Evolutionary conservation across 257 asterid genomes (phyloP).

Genomic region (Asclepias syriaca): DNA sequence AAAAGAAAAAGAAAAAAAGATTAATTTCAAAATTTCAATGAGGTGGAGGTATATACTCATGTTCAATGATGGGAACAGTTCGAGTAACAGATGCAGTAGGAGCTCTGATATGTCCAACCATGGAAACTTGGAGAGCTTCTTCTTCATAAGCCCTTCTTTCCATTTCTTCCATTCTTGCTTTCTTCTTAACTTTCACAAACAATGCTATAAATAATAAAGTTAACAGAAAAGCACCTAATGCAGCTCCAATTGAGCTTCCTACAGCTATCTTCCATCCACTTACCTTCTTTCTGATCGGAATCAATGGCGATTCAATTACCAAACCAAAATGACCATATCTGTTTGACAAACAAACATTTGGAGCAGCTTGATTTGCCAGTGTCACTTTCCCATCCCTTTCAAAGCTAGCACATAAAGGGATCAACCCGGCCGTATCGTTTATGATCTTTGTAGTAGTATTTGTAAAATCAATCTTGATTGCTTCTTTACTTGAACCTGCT

Average conservation of each 20-base stretch:
- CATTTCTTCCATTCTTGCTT: conserved; percentile 75
- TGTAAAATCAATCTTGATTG: conserved; percentile 57
- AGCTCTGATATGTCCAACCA: conserved; percentile 96
- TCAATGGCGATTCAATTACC: conserved; percentile 58
- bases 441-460: conserved; percentile 12
- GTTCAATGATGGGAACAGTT: conserved; percentile 64
- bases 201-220: conserved; percentile 59
- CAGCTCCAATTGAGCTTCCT: conserved; percentile 68
- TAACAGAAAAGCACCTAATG: conserved; percentile 58
- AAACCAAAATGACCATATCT: conserved; percentile 62
- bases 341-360: conserved; percentile 43
- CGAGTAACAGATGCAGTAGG: conserved; percentile 61
- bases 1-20: not conserved
- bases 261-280: conserved; percentile 54
- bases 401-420: conserved; percentile 68
- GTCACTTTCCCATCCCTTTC: conserved; percentile 53
- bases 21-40: conserved; percentile 2
- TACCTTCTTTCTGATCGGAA: conserved; percentile 53
- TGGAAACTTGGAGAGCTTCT: conserved; percentile 88
- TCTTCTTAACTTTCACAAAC: conserved; percentile 70
- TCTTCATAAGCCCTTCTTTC: conserved; percentile 90
- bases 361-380: conserved; percentile 33
- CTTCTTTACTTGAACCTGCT: conserved; percentile 28
- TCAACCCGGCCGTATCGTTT: conserved; percentile 21
- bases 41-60: conserved; percentile 35